A percentile compares a stretch with the other conserved stretches of the same genome.
Conservation (phyloP, 371 early-diverging fungal genomes). For the Mortierella sp. region DNA sequence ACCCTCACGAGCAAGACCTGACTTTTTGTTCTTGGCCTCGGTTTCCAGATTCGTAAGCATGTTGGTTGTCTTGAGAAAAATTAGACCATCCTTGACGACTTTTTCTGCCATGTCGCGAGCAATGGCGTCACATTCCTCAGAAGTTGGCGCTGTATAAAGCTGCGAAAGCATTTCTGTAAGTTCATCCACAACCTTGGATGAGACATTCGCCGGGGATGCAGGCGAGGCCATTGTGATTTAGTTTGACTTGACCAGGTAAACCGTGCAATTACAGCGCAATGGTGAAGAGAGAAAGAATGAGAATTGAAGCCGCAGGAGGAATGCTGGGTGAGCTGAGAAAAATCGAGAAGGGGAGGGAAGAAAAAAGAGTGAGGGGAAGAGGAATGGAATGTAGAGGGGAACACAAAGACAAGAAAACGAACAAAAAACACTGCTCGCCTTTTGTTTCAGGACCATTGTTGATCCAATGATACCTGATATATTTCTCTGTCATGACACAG, state of each 20-base stretch:
- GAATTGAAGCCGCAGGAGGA: neutral
- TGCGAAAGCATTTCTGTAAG: conserved; percentile 53
- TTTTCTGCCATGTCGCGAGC: conserved; percentile 67
- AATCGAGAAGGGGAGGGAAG: neutral
- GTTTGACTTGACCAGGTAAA: neutral
- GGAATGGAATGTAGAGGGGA: neutral
- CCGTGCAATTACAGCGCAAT: too few species aligned
- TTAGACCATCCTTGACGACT: conserved; percentile 66
- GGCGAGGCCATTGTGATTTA: conserved; percentile 8
- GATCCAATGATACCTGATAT: too few species aligned
- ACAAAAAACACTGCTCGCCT: neutral
- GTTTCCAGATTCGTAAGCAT: conserved; percentile 68
- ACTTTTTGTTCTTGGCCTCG: conserved; percentile 74
- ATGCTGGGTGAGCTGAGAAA: neutral
- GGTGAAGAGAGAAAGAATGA: conserved; percentile 4
- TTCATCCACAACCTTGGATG: conserved; percentile 34
- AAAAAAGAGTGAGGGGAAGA: neutral
- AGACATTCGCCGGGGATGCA: conserved; percentile 17
- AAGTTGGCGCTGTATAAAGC: conserved; percentile 67
- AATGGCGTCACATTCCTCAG: conserved; percentile 67
- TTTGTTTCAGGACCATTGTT: too few species aligned
- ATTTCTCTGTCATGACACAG: too few species aligned
- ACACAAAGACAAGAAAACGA: neutral
- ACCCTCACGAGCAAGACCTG: conserved; percentile 71
- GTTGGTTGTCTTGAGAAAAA: conserved; percentile 65